Conservation (phyloP, 441 rosid species). For the Adansonia rubrostipa region DNA sequence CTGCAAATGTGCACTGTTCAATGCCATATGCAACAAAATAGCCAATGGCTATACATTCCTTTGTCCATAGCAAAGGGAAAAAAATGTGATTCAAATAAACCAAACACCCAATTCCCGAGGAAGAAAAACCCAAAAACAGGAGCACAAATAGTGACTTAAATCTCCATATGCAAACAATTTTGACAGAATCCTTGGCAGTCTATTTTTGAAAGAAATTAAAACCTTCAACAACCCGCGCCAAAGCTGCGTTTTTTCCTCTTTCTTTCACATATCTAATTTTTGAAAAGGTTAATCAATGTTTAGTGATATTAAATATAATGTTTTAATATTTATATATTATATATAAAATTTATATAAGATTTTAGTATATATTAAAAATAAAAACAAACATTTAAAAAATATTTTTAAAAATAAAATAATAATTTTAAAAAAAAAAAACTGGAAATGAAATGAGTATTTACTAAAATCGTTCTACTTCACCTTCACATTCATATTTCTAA, state of each 20-base stretch:
- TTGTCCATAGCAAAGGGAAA: not conserved
- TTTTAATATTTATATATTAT: too few species aligned
- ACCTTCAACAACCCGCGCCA: not conserved
- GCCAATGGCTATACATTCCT: not conserved
- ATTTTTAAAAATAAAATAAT: too few species aligned
- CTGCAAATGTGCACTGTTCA: constrained; percentile 12
- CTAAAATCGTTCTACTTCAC: too few species aligned
- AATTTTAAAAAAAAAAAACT: too few species aligned
- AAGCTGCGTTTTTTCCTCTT: not conserved
- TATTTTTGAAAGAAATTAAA: not conserved
- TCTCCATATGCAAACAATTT: constrained; percentile 28
- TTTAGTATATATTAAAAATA: too few species aligned
- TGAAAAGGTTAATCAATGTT: too few species aligned
- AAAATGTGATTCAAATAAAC: not conserved
- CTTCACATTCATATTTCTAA: too few species aligned
- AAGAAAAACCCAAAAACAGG: not conserved
- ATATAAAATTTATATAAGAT: too few species aligned
- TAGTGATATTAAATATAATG: too few species aligned
- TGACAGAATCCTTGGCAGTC: constrained; percentile 22
- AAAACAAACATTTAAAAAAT: too few species aligned
- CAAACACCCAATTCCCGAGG: constrained; percentile 24
- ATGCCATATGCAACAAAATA: not conserved
- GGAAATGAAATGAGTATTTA: too few species aligned
- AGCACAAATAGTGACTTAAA: not conserved
- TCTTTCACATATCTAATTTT: not conserved